Percentiles rank a stretch among this genome's conserved stretches.
These are phyloP conservation scores for Phanerodontia chrysosporium DNA, from an alignment of 768 basidiomycete species.

Conservation along the genomic window DNA sequence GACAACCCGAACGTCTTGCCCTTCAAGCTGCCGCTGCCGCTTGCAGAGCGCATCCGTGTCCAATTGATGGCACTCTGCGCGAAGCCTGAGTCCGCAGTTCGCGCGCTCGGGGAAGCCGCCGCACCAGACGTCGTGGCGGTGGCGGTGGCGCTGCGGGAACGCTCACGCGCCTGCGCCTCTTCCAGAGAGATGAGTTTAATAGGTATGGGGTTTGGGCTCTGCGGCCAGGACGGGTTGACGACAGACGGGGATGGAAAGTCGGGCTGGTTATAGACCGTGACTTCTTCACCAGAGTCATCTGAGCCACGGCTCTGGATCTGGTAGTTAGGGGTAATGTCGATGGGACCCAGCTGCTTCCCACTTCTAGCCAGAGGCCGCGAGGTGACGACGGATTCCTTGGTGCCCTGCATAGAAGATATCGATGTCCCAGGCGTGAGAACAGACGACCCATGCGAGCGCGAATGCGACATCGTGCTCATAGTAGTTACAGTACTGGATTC, in stretches of 20 bases:
- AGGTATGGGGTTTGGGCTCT: slow-evolving; percentile 40
- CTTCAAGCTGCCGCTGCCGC: slow-evolving; percentile 44
- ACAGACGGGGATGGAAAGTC: slow-evolving; percentile 1
- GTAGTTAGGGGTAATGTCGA: not conserved
- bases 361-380: slow-evolving; percentile 15
- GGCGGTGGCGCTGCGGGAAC: slow-evolving; percentile 42
- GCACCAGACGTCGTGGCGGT: slow-evolving; percentile 13
- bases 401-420: slow-evolving; percentile 17
- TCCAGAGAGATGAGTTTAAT: slow-evolving; percentile 73
- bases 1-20: slow-evolving; percentile 13
- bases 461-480: slow-evolving; percentile 27
- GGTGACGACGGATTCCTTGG: slow-evolving; percentile 10
- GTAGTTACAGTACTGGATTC: slow-evolving; percentile 27
- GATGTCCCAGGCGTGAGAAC: slow-evolving; percentile 26
- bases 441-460: slow-evolving; percentile 21
- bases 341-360: slow-evolving; percentile 21
- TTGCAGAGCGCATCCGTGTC: slow-evolving; percentile 56
- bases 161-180: slow-evolving; percentile 63
- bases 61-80: slow-evolving; percentile 19
- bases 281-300: not conserved
- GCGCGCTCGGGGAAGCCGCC: slow-evolving; percentile 16
- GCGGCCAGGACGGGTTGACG: slow-evolving; percentile 36
- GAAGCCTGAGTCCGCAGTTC: slow-evolving; percentile 16
- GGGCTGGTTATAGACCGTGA: not conserved
- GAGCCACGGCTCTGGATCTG: not conserved